These are phyloP conservation scores for Fusarium nelsonii DNA, from an alignment of 2,329 filamentous ascomycete genomes.

Conservation along the genomic window DNA sequence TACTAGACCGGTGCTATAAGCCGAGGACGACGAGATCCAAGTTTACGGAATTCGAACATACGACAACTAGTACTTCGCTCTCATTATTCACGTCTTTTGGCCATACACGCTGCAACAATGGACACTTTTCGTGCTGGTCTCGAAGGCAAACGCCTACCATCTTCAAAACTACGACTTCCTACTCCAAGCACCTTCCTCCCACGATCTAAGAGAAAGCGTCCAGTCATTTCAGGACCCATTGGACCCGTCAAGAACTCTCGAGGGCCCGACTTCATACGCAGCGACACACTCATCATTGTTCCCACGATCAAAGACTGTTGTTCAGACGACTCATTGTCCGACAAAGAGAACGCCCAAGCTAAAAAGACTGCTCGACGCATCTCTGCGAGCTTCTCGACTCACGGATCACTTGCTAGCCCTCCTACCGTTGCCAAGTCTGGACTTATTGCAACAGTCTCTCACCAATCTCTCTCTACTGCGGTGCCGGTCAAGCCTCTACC, in stretches of 20 bases:
- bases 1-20: not conserved
- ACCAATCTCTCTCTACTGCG: constrained; percentile 18
- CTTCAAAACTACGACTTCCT: constrained; percentile 29
- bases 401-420: constrained; percentile 44
- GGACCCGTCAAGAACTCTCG: constrained; percentile 56
- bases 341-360: constrained; percentile 12
- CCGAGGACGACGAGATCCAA: not conserved
- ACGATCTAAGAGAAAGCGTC: constrained; percentile 43
- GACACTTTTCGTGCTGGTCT: constrained; percentile 29
- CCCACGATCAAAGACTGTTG: constrained; percentile 54
- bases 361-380: constrained; percentile 44
- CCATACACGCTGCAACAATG: constrained; percentile 30
- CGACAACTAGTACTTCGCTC: not conserved
- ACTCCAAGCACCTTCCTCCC: constrained; percentile 29
- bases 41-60: not conserved
- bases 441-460: constrained; percentile 43
- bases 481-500: constrained; percentile 28
- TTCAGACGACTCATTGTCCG: constrained; percentile 34
- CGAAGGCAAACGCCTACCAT: constrained; percentile 10
- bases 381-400: constrained; percentile 50
- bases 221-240: constrained; percentile 53
- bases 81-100: not conserved
- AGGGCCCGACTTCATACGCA: constrained; percentile 53
- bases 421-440: constrained; percentile 50
- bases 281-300: constrained; percentile 53